phyloP scores from a whole-genome alignment of 176 grass and related monocot species.

The Urochloa ruziziensis region DNA sequence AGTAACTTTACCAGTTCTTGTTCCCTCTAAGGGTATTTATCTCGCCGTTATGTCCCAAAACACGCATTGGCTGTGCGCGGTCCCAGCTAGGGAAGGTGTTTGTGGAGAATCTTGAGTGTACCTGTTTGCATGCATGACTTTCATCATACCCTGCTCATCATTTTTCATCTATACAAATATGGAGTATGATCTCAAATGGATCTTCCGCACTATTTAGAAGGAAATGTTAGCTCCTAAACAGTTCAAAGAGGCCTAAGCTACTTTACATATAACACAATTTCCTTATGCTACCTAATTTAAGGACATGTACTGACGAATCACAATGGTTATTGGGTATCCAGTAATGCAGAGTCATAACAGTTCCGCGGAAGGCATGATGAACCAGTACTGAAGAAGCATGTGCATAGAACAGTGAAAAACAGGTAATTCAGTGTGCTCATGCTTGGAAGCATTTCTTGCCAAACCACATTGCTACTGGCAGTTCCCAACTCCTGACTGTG shows the following conservation, averaged over 20 bases:
- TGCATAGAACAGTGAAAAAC: background rate
- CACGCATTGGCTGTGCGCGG: constrained; percentile 62
- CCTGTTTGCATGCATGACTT: constrained; percentile 49
- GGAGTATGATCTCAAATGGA: constrained; percentile 3
- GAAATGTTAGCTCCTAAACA: background rate
- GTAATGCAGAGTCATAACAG: background rate
- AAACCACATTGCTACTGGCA: constrained; percentile 15
- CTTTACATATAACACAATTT: background rate
- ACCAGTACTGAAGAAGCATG: constrained; percentile 1
- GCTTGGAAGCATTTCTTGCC: constrained; percentile 10
- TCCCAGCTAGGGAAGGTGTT: constrained; percentile 79
- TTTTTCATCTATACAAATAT: constrained; percentile 5
- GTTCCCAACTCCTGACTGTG: background rate
- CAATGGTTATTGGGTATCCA: background rate
- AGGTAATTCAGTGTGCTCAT: constrained; percentile 12
- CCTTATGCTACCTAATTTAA: background rate
- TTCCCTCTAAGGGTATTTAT: constrained; percentile 72
- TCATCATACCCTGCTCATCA: background rate
- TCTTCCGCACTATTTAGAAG: background rate
- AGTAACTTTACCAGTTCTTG: constrained; percentile 47
- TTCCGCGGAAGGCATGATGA: constrained; percentile 2
- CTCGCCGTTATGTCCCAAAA: constrained; percentile 68
- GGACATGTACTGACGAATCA: background rate
- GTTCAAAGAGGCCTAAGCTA: background rate
- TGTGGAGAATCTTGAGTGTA: constrained; percentile 69